These are phyloP conservation scores for Chiua virens DNA, from an alignment of 768 basidiomycete species.

Conservation along the genomic window DNA sequence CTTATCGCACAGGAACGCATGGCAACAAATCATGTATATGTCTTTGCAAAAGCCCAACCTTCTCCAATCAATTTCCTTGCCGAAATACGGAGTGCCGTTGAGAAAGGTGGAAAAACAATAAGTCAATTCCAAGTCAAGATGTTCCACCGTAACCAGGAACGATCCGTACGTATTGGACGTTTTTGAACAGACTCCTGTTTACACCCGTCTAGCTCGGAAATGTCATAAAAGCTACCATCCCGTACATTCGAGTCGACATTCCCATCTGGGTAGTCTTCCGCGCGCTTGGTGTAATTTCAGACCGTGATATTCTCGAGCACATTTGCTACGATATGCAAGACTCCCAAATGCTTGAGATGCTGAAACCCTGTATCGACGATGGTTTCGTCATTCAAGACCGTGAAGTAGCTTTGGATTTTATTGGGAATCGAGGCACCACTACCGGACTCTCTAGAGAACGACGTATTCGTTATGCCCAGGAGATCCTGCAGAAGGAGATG, in stretches of 20 bases:
- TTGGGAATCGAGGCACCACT: conserved; percentile 96
- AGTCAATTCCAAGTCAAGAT: conserved; percentile 98
- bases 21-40: conserved; percentile 99
- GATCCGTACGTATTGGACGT: conserved; percentile 57
- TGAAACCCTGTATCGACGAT: conserved; percentile 98
- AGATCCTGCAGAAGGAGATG: conserved; percentile 99
- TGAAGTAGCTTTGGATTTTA: conserved; percentile 96
- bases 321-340: conserved; percentile 99
- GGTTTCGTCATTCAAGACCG: conserved; percentile 98
- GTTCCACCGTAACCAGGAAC: conserved; percentile 88
- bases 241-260: conserved; percentile 97
- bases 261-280: conserved; percentile 99
- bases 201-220: conserved; percentile 62
- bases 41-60: conserved; percentile 96
- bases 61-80: conserved; percentile 95
- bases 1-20: conserved; percentile 99
- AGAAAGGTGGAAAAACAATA: conserved; percentile 97
- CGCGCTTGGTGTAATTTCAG: conserved; percentile 94
- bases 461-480: conserved; percentile 94
- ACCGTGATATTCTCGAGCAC: conserved; percentile 95
- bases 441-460: conserved; percentile 89
- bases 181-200: background rate
- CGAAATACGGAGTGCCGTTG: conserved; percentile 95
- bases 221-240: conserved; percentile 95
- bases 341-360: conserved; percentile 93